Percentiles rank a stretch among this genome's conserved stretches.
phyloP scores from a whole-genome alignment of 345 rosid species.

The Gossypium herbaceum region DNA sequence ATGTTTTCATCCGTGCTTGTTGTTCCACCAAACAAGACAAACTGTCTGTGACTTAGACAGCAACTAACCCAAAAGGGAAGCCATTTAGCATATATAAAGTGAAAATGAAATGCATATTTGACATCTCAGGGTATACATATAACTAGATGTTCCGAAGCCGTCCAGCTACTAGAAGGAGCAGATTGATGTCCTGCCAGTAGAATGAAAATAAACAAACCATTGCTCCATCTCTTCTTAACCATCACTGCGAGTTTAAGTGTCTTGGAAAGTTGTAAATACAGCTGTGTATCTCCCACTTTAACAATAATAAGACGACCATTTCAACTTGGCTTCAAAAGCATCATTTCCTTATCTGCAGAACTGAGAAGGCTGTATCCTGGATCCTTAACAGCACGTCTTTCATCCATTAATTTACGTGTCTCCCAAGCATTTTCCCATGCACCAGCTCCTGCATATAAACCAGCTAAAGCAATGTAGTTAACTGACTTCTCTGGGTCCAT shows the following conservation, averaged over 20 bases:
- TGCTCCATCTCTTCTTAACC: neutral
- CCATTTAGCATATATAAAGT: no score
- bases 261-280: neutral
- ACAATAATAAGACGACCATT: neutral
- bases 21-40: no score
- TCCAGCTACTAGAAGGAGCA: neutral
- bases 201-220: neutral
- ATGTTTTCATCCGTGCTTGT: no score
- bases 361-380: constrained; percentile 58
- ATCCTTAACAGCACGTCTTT: constrained; percentile 43
- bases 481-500: constrained; percentile 51
- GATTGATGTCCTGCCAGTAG: neutral
- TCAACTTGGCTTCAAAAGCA: neutral
- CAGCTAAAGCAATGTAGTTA: constrained; percentile 54
- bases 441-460: constrained; percentile 53
- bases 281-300: neutral
- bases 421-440: constrained; percentile 45
- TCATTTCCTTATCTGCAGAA: constrained; percentile 17
- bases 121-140: no score
- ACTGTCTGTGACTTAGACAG: no score
- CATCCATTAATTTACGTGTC: constrained; percentile 44
- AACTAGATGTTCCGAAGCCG: constrained; percentile 5
- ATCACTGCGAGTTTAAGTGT: neutral
- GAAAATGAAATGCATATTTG: no score
- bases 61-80: no score